Evolutionary conservation across 2,329 filamentous ascomycete species (phyloP), one percentile per base, ranked within the genome.

Genomic region (Talaromyces verruculosus): DNA sequence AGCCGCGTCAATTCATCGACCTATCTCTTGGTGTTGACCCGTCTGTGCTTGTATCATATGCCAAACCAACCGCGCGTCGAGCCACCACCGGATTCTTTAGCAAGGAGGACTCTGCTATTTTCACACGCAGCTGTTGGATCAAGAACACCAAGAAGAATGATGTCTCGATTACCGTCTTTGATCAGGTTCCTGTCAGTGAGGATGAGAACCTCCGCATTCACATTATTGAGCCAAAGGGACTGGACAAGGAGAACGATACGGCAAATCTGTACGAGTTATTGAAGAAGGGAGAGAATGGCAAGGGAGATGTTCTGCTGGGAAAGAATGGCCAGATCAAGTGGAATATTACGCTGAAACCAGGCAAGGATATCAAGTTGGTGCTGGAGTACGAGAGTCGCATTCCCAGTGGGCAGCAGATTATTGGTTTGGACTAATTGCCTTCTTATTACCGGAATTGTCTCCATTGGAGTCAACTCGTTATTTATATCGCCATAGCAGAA

Each of bases 371-470:
- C 17, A 84, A 84, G 75, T 74, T 91, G 67, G 77, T 77, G 28
- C 72, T 91, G 67, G 86, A 88, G 77, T 91, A 90, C 75, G 83
- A 86, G 67, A 83, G 88, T 19, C 82, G 81, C 25, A 79, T 86
- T 69, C 88, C 88, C 1, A 71, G 62, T 41, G 73, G 74, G 3
- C 63, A 67, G 53, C 60, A 65, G 11, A 67, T 67, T 43, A 41
- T 65, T 37, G 66, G 65, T 28, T 25, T 66, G 51, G 51, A 63
- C n/a, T 66, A 15, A 37, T 49, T 17, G 10, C 43, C 43, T 22
- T 33, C 8, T 33, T 33, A 33, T 25, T 25, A 30, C 7, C 2
- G 19, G 0, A 5, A 47, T 6, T 15, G 45, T 49, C 45, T 4
- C 5, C 45, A 1, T 53, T 33, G 22, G n/a, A 57, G 3, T 13